Conservation (phyloP, 2,329 filamentous ascomycete species). For the Pseudogymnoascus verrucosus region DNA sequence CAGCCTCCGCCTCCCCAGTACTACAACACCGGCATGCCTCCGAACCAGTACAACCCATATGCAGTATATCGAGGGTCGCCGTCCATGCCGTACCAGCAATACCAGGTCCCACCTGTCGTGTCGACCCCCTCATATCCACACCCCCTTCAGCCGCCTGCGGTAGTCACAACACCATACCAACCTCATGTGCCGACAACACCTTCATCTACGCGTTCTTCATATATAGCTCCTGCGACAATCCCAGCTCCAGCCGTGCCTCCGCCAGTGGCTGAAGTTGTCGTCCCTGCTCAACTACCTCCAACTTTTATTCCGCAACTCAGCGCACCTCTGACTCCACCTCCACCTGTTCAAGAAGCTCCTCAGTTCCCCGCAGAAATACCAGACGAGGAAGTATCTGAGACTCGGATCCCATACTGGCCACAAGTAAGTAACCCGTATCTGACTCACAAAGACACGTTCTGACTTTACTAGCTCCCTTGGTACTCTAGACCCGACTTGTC, state of each 20-base stretch:
- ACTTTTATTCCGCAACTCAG: neutral
- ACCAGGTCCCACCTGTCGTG: constrained; percentile 36
- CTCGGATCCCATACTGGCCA: constrained; percentile 40
- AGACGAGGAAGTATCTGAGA: constrained; percentile 33
- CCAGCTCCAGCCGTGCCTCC: constrained; percentile 36
- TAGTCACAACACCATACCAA: constrained; percentile 50
- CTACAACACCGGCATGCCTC: constrained; percentile 42
- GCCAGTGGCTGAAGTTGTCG: constrained; percentile 33
- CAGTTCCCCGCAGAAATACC: constrained; percentile 9
- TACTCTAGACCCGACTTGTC: constrained; percentile 41
- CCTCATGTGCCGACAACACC: constrained; percentile 38
- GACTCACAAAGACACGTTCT: constrained; percentile 9
- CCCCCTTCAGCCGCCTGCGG: constrained; percentile 37
- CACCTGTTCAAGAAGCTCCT: neutral
- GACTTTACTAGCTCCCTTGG: constrained; percentile 46
- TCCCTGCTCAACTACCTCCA: constrained; percentile 31
- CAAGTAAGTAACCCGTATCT: constrained; percentile 22
- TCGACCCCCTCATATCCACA: constrained; percentile 39
- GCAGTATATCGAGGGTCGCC: constrained; percentile 41
- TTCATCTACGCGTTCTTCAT: constrained; percentile 28
- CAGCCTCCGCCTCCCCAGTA: constrained; percentile 52
- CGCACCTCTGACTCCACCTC: neutral
- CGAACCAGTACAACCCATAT: constrained; percentile 41
- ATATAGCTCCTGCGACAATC: constrained; percentile 26
- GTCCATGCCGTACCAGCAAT: constrained; percentile 44